Percentiles rank a stretch among this genome's conserved stretches.
phyloP scores from a whole-genome alignment of 2,329 filamentous ascomycete species.

The Pseudogymnoascus sp. region DNA sequence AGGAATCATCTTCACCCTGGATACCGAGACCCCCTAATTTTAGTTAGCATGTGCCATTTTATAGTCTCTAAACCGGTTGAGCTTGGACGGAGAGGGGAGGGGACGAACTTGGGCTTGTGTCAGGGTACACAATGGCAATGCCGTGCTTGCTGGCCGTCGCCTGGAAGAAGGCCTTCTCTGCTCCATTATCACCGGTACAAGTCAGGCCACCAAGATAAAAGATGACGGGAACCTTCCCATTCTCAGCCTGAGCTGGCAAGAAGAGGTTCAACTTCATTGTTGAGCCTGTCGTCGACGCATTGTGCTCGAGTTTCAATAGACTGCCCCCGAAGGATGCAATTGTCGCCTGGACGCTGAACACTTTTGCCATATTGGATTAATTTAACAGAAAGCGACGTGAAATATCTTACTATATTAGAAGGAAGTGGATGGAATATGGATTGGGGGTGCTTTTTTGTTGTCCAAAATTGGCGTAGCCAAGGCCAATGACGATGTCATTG shows the following conservation, averaged over 20 bases:
- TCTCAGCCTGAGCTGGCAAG: conserved; percentile 65
- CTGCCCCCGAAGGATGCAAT: conserved; percentile 91
- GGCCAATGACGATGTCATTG: neutral
- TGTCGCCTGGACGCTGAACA: conserved; percentile 80
- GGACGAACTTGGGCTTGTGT: conserved; percentile 76
- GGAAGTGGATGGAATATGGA: neutral
- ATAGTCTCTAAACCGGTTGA: neutral
- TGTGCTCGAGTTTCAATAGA: conserved; percentile 87
- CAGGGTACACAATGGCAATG: conserved; percentile 90
- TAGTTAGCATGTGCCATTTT: neutral
- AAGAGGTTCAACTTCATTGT: conserved; percentile 92
- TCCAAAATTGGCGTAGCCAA: neutral
- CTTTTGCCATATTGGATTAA: conserved; percentile 1
- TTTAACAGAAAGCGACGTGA: neutral
- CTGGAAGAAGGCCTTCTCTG: conserved; percentile 86
- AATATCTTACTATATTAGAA: neutral
- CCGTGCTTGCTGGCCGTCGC: conserved; percentile 69
- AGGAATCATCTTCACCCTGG: conserved; percentile 76
- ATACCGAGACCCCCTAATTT: conserved; percentile 63
- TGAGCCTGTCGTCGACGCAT: conserved; percentile 69
- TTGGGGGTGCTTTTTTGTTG: neutral
- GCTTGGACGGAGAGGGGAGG: neutral
- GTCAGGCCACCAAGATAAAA: conserved; percentile 93
- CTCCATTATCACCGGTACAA: conserved; percentile 82
- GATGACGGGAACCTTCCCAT: conserved; percentile 67